Percentiles rank a stretch among this genome's conserved stretches.
These are phyloP conservation scores for Drechslerella coelobrocha DNA, from an alignment of 2,329 filamentous ascomycete genomes.

Conservation along the genomic window DNA sequence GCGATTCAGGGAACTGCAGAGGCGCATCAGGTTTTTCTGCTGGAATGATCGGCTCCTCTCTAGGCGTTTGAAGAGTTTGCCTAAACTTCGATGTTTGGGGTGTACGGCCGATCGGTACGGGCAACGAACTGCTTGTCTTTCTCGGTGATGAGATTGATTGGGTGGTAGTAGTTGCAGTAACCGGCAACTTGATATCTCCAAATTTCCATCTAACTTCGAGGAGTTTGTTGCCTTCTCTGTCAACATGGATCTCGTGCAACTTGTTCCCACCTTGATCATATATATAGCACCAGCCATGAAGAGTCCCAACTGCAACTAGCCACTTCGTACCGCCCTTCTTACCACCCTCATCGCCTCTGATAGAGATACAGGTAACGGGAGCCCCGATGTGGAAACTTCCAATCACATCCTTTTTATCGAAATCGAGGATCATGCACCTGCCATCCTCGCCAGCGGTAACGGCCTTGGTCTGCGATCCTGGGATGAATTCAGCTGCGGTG, in stretches of 20 bases:
- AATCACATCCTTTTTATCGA: constrained; percentile 53
- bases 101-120: constrained; percentile 4
- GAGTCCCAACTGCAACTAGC: constrained; percentile 53
- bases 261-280: constrained; percentile 54
- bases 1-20: constrained; percentile 37
- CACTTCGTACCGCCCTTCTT: constrained; percentile 51
- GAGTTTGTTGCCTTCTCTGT: constrained; percentile 52
- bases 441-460: constrained; percentile 55
- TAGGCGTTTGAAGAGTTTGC: constrained; percentile 2
- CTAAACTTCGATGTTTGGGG: constrained; percentile 14
- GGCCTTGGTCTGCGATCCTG: constrained; percentile 53
- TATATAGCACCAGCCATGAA: constrained; percentile 54
- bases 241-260: constrained; percentile 53
- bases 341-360: constrained; percentile 46
- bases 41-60: constrained; percentile 37
- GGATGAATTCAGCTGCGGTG: constrained; percentile 54
- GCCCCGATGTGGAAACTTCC: constrained; percentile 54
- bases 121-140: constrained; percentile 11
- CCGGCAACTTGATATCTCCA: constrained; percentile 45
- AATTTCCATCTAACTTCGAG: constrained; percentile 54
- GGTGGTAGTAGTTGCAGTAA: not conserved
- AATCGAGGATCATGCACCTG: constrained; percentile 53
- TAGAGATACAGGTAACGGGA: constrained; percentile 52
- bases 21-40: constrained; percentile 43
- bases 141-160: constrained; percentile 8